phyloP scores from a whole-genome alignment of 2,329 filamentous ascomycete species.

The Magnaporthiopsis rhizophila region DNA sequence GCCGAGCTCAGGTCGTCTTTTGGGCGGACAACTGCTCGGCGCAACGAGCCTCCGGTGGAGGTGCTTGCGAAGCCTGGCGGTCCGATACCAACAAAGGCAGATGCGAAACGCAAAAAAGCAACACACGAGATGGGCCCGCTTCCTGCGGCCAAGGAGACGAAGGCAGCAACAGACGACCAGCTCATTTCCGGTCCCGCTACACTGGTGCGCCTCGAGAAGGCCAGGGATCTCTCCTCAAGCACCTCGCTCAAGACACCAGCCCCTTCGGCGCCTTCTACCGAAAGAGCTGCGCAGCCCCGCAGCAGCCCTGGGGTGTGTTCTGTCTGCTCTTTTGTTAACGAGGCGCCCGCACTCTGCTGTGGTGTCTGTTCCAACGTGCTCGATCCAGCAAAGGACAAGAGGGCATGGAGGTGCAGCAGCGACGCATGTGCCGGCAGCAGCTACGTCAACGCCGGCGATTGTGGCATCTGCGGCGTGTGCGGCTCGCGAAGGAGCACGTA shows the following conservation, averaged over 20 bases:
- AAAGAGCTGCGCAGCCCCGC: too few species aligned
- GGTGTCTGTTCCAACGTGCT: constrained; percentile 64
- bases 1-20: constrained; percentile 51
- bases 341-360: constrained; percentile 48
- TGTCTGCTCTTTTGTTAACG: constrained; percentile 63
- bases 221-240: too few species aligned
- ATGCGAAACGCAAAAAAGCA: neutral
- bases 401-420: constrained; percentile 57
- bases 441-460: constrained; percentile 65
- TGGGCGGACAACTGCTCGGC: neutral
- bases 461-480: constrained; percentile 63
- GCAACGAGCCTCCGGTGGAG: too few species aligned
- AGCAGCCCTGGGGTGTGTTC: constrained; percentile 32
- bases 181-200: too few species aligned
- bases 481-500: constrained; percentile 27
- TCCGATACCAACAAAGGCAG: neutral
- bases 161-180: neutral
- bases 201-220: too few species aligned
- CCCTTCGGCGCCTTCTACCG: neutral
- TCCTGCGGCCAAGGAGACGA: neutral
- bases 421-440: constrained; percentile 42
- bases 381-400: constrained; percentile 39
- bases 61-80: too few species aligned
- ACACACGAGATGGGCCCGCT: neutral
- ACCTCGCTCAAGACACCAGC: too few species aligned